These are phyloP conservation scores for Copromyces sp. DNA, from an alignment of 495 filamentous ascomycete genomes.

Conservation along the genomic window DNA sequence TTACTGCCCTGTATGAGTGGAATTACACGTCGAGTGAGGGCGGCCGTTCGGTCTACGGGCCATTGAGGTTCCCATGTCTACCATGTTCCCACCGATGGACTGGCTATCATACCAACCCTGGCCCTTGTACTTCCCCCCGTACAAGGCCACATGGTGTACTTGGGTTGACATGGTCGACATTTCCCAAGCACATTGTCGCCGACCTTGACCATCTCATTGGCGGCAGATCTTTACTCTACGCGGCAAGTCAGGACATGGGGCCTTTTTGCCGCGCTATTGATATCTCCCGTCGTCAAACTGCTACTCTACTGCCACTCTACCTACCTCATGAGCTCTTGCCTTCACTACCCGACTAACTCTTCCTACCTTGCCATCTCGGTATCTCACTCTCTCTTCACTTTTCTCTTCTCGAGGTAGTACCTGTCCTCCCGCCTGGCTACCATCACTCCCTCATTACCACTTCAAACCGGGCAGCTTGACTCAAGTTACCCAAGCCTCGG, in stretches of 20 bases:
- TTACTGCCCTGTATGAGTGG: neutral
- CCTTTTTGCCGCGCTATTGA: slow-evolving; percentile 8
- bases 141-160: neutral
- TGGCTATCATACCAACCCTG: neutral
- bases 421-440: neutral
- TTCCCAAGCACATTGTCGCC: slow-evolving; percentile 1
- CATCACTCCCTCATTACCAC: neutral
- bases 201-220: neutral
- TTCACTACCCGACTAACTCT: slow-evolving; percentile 5
- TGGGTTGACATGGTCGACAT: slow-evolving; percentile 2
- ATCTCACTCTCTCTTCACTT: neutral
- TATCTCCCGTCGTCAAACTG: slow-evolving; percentile 6
- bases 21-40: neutral
- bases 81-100: neutral
- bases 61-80: neutral
- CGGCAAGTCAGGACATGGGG: slow-evolving; percentile 3
- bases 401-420: neutral
- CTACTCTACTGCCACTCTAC: neutral
- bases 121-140: neutral
- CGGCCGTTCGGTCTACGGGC: neutral
- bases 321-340: slow-evolving; percentile 1
- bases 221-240: neutral
- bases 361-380: slow-evolving; percentile 5
- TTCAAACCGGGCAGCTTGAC: slow-evolving; percentile 1
- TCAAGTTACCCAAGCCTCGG: slow-evolving; percentile 11